phyloP scores from a whole-genome alignment of 2,329 filamentous ascomycete species.

The Domatiomyces catenatus region DNA sequence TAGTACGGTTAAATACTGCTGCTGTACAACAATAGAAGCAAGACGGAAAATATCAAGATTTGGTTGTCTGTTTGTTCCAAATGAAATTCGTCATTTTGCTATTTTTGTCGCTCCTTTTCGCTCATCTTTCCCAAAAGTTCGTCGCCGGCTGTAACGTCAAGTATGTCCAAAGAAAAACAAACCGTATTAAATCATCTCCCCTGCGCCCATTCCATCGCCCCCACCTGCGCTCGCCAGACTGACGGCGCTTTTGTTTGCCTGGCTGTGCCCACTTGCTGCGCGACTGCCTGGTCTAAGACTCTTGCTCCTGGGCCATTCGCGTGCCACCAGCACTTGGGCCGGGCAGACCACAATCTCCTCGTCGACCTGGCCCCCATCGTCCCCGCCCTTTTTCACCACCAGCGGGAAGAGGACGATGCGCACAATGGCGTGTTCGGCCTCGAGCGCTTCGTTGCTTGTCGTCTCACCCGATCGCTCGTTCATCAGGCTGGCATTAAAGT shows the following conservation, averaged over 20 bases:
- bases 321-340: conserved; percentile 75
- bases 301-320: conserved; percentile 26
- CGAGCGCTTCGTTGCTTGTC: conserved; percentile 62
- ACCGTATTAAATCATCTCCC: background rate
- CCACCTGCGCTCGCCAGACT: background rate
- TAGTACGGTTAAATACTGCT: no score
- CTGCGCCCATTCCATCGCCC: background rate
- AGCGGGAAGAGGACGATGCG: conserved; percentile 90
- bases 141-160: background rate
- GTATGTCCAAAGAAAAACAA: background rate
- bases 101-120: no score
- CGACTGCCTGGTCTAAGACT: conserved; percentile 6
- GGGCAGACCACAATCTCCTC: conserved; percentile 93
- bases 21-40: no score
- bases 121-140: no score
- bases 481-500: conserved; percentile 89
- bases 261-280: background rate
- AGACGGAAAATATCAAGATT: no score
- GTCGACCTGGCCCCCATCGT: conserved; percentile 56
- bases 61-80: no score
- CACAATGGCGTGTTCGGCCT: conserved; percentile 60
- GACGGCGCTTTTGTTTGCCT: background rate
- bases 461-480: conserved; percentile 68
- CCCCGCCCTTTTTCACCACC: conserved; percentile 72
- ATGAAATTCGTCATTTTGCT: no score